Base-by-base conservation (phyloP, 2,329 filamentous ascomycete genomes). In the Epicoccum sorghinum region DNA sequence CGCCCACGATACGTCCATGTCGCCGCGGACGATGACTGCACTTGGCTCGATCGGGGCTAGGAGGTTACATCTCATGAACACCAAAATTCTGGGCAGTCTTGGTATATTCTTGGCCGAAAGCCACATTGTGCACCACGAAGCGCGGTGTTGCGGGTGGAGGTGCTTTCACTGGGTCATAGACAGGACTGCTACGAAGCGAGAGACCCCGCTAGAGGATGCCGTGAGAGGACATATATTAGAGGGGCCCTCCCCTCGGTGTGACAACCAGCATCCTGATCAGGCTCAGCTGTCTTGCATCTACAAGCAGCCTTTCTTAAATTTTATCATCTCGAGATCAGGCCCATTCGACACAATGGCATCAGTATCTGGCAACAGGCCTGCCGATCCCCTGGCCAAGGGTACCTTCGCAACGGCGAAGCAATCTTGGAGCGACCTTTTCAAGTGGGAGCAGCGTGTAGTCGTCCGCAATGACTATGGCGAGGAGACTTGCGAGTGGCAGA, bases 361-460 rank as follows among this genome's bases (percentile, higher is more conserved):
- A 52, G 57, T 61, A 45, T 66, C 58, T 55, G 59, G 60, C 49
- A 69, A 73, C 63, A 78, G 84, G 60, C 80, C 82, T 9, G 88
- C 88, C 48, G 88, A 90, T 59, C 86, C 87, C 18, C 72, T 90
- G 54, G 86, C 86, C 30, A 85, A 84, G 73, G 89, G 89, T 37
- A 81, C 85, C 44, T 57, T 86, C 35, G 79, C 87, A 25, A 87
- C 86, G 0, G 85, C 86, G 9, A 87, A 83, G 67, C 88, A 90
- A 69, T 79, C 83, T 32, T 79, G 82, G 62, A 71, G 73, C 9
- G 88, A 90, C 64, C 82, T 90, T 55, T 89, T 90, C 78, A 81
- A 80, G 64, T 92, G 88, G 88, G 87, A 89, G 73, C 87, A 91
- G 76, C 83, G 89, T 55, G 86, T 90, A 9, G 83, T 88, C 35